Evolutionary conservation across 371 early-diverging fungal species (phyloP), one percentile per base, ranked within the genome.

Genomic region (Lichtheimia ramosa): DNA sequence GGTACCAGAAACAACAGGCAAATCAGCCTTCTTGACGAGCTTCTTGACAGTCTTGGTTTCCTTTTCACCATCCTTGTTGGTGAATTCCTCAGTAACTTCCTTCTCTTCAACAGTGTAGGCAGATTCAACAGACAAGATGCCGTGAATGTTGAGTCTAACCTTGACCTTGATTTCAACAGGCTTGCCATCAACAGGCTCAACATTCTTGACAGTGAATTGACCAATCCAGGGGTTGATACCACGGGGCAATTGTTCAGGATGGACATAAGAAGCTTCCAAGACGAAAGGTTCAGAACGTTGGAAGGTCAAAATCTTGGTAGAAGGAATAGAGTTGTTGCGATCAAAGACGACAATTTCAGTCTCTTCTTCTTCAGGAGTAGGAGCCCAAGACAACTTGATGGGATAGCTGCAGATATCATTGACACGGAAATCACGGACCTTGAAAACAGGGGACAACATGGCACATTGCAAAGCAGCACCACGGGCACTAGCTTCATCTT

Each of bases 381-480:
- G 78, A 51, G 84, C 85, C 91, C 92, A 92, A 57, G 82, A 78
- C 70, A 88, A 75, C 69, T 84, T 84, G 69, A 81, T 77, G 53
- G 81, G 81, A 51, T 81, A 76, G 59, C 77, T 77, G 70, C 88
- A 89, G 71, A 93, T 83, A 79, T 98, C 98, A 67, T 92, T 85
- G 65, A 97, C 88, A 39, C 87, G 71, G 77, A 97, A 96, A 56
- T 97, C 97, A 64, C 97, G 94, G 65, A 96, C 97, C 79, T 93
- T 93, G 91, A 98, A 96, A 54, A 92, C 92, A n/a, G 98, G 98
- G 39, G 95, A 95, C 59, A 95, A 77, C 79, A 97, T 95, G 70
- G 98, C 98, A 80, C 97, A 97, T 83, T 93, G 93, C 51, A 97
- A 86, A 48, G 97, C 97, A 65, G 95, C 94, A 70, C 98, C 98